A percentile compares a stretch with the other conserved stretches of the same genome.
These are phyloP conservation scores for Metschnikowia noctiluminum DNA, from an alignment of 805 yeast species.

Conservation along the genomic window DNA sequence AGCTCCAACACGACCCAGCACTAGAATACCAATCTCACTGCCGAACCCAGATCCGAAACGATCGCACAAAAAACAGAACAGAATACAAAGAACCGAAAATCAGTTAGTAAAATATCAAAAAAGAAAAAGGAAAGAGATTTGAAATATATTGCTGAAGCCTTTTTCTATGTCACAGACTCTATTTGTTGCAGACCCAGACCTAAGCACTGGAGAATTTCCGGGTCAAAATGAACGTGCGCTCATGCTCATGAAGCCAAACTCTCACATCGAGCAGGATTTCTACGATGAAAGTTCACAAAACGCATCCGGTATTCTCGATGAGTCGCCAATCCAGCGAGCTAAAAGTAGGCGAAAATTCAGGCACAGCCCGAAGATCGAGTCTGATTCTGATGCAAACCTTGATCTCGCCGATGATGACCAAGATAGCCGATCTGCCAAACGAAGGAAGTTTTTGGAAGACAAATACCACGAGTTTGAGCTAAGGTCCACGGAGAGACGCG, in stretches of 20 bases:
- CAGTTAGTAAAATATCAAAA: neutral
- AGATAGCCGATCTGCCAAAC: neutral
- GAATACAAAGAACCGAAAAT: no score
- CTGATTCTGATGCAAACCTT: neutral
- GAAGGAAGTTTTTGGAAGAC: neutral
- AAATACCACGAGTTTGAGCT: neutral
- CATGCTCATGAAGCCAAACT: neutral
- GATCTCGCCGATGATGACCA: neutral
- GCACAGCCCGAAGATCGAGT: neutral
- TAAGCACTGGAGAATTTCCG: neutral
- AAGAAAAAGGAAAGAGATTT: neutral
- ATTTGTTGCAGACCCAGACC: conserved; percentile 1
- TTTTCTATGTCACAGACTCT: neutral
- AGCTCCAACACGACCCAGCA: neutral
- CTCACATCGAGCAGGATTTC: no score
- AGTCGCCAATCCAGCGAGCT: neutral
- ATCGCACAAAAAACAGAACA: neutral
- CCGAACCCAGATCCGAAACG: neutral
- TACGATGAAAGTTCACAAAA: neutral
- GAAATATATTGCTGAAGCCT: neutral
- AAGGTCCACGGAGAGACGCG: neutral
- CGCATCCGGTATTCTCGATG: neutral
- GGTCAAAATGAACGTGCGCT: neutral
- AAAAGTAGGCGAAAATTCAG: neutral
- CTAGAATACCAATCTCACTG: neutral